A percentile compares a stretch with the other conserved stretches of the same genome.
These are phyloP conservation scores for Vitis riparia DNA, from an alignment of 164 flowering plant genomes.

Conservation along the genomic window DNA sequence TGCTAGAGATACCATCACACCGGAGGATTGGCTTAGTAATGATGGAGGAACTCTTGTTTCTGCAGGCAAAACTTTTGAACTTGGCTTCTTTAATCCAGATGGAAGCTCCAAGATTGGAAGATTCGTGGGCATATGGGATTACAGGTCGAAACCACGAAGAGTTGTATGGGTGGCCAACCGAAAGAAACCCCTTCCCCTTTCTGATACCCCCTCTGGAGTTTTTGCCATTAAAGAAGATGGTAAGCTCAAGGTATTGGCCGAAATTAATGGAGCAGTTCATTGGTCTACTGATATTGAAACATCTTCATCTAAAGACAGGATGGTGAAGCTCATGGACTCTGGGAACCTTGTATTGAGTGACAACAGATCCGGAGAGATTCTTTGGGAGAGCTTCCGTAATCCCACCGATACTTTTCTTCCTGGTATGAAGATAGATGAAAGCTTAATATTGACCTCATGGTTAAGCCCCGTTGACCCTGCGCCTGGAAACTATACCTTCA, in stretches of 20 bases:
- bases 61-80: no score
- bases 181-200: slow-evolving; percentile 16
- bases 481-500: neutral
- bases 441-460: neutral
- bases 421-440: slow-evolving; percentile 1
- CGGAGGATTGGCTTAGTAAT: no score
- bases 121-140: no score
- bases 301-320: neutral
- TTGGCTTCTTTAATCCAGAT: no score
- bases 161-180: slow-evolving; percentile 36
- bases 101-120: no score
- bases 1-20: no score
- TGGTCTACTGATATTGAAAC: slow-evolving; percentile 20
- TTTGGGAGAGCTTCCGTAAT: slow-evolving; percentile 29
- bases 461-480: no score
- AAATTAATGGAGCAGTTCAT: slow-evolving; percentile 3
- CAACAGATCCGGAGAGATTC: neutral
- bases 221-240: slow-evolving; percentile 21
- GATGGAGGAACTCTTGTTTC: no score
- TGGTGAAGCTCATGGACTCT: slow-evolving; percentile 14
- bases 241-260: slow-evolving; percentile 20
- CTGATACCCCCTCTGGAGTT: slow-evolving; percentile 3
- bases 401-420: slow-evolving; percentile 22
- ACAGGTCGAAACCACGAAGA: neutral
- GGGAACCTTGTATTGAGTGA: slow-evolving; percentile 20